These are phyloP conservation scores for Lactarius tabidus DNA, from an alignment of 768 basidiomycete species.

Conservation along the genomic window DNA sequence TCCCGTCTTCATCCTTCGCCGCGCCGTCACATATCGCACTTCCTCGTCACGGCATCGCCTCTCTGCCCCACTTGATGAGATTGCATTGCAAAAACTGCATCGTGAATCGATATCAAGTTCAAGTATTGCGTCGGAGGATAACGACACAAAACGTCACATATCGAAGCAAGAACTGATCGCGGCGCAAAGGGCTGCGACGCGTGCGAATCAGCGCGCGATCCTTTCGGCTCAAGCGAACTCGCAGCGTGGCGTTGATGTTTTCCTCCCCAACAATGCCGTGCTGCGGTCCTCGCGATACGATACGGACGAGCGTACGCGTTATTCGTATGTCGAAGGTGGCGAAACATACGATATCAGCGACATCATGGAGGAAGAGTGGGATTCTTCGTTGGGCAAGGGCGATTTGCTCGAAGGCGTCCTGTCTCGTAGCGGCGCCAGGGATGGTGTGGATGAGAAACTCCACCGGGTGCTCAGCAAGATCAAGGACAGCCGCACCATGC, in stretches of 20 bases:
- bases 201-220: conserved; percentile 82
- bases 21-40: conserved; percentile 69
- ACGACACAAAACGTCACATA: conserved; percentile 40
- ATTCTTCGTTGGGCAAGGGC: conserved; percentile 39
- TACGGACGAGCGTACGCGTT: conserved; percentile 69
- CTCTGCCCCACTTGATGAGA: conserved; percentile 78
- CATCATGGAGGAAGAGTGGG: conserved; percentile 86
- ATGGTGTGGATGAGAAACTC: conserved; percentile 62
- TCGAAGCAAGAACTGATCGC: conserved; percentile 90
- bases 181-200: conserved; percentile 80
- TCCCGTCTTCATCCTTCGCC: conserved; percentile 85
- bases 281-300: conserved; percentile 81
- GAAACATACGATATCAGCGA: conserved; percentile 93
- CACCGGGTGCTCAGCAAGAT: conserved; percentile 75
- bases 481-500: conserved; percentile 52
- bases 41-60: conserved; percentile 66
- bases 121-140: conserved; percentile 51
- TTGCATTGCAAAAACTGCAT: conserved; percentile 68
- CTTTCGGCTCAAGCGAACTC: conserved; percentile 83
- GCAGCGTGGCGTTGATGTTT: conserved; percentile 82
- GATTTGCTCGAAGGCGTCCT: conserved; percentile 69
- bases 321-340: conserved; percentile 93
- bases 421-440: conserved; percentile 44
- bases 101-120: conserved; percentile 60
- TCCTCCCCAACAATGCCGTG: conserved; percentile 79